phyloP scores from a whole-genome alignment of 345 rosid genomes.

The Rhodomyrtus tomentosa region DNA sequence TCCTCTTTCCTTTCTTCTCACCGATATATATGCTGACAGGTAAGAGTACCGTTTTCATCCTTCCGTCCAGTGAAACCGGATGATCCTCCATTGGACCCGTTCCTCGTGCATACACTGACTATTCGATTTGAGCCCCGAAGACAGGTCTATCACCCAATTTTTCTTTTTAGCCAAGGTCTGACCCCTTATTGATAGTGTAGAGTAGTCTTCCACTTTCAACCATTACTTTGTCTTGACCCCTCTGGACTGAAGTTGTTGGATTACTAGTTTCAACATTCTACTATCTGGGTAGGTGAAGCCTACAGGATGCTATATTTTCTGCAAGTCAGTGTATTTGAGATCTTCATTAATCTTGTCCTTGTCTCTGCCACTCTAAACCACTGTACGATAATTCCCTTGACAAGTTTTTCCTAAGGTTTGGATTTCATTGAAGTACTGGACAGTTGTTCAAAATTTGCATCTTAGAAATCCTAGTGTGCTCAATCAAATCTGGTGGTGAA shows the following conservation, averaged over 20 bases:
- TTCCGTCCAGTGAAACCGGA: slow-evolving; percentile 93
- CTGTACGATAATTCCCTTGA: background rate
- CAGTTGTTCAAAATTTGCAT: background rate
- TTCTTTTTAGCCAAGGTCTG: background rate
- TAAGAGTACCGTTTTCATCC: slow-evolving; percentile 86
- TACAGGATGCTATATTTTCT: background rate
- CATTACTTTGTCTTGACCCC: background rate
- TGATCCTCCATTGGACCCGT: slow-evolving; percentile 91
- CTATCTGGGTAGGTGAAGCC: background rate
- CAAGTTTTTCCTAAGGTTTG: background rate
- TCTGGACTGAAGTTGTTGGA: background rate
- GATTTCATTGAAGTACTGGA: background rate
- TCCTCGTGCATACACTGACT: slow-evolving; percentile 82
- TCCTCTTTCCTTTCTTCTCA: background rate
- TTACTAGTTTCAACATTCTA: background rate
- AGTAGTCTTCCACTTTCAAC: background rate
- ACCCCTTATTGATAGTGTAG: background rate
- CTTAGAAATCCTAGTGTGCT: background rate
- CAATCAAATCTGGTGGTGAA: background rate
- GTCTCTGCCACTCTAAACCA: background rate
- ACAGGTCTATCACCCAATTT: slow-evolving; percentile 39
- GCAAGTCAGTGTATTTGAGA: background rate
- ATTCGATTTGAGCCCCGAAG: slow-evolving; percentile 96
- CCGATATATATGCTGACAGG: slow-evolving; percentile 33
- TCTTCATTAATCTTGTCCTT: background rate